These are phyloP conservation scores for Sphaerulina musiva DNA, from an alignment of 2,329 filamentous ascomycete species.

Conservation along the genomic window DNA sequence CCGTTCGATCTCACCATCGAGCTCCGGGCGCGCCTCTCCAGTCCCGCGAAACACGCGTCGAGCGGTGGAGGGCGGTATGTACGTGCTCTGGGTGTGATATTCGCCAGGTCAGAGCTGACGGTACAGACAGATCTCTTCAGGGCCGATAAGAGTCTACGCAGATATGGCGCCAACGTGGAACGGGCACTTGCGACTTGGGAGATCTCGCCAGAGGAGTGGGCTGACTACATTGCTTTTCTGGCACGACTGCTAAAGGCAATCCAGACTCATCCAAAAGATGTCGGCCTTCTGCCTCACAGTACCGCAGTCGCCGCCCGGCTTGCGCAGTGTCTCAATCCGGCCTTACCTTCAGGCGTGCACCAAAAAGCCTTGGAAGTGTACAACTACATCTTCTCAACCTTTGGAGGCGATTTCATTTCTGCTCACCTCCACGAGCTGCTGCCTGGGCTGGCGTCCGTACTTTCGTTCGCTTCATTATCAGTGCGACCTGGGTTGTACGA, in stretches of 20 bases:
- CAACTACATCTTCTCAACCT: constrained; percentile 75
- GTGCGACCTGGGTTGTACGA: constrained; percentile 81
- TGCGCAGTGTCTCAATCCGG: constrained; percentile 89
- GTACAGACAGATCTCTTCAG: constrained; percentile 47
- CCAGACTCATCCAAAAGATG: constrained; percentile 71
- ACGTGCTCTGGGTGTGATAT: constrained; percentile 15
- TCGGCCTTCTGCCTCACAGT: constrained; percentile 72
- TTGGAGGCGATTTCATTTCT: constrained; percentile 60
- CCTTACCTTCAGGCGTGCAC: constrained; percentile 89
- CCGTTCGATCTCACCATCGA: constrained; percentile 66
- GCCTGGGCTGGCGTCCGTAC: constrained; percentile 77
- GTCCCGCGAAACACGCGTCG: constrained; percentile 69
- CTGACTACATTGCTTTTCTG: constrained; percentile 96
- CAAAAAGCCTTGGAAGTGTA: constrained; percentile 97
- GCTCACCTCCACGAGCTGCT: constrained; percentile 80
- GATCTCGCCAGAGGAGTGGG: constrained; percentile 93
- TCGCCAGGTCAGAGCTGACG: constrained; percentile 8
- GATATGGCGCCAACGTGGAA: constrained; percentile 84
- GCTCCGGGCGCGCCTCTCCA: constrained; percentile 74
- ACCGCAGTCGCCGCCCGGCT: constrained; percentile 78
- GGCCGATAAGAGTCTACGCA: constrained; percentile 66
- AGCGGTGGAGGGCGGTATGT: constrained; percentile 68
- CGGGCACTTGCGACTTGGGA: constrained; percentile 85
- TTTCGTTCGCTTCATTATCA: constrained; percentile 90
- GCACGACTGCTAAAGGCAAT: constrained; percentile 86